Evolutionary conservation across 805 yeast genomes (phyloP).

Genomic region (Kluyveromyces dobzhanskii): DNA sequence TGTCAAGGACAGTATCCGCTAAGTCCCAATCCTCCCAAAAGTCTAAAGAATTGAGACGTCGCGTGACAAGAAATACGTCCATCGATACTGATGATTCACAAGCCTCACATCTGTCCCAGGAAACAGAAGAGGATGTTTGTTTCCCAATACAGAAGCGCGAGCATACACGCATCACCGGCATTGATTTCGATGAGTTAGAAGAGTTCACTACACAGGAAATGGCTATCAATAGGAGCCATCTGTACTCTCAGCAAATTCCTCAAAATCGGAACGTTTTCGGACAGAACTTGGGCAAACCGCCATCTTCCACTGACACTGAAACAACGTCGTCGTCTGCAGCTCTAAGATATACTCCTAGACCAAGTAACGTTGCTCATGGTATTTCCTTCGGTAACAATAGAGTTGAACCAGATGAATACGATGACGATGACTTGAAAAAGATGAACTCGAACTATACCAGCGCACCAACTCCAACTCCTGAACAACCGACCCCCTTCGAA

Average conservation of each 20-base stretch:
- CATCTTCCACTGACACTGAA: conserved; percentile 30
- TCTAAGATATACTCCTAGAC: conserved; percentile 50
- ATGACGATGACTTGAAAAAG: conserved; percentile 3
- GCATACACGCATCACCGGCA: conserved; percentile 57
- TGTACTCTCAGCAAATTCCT: background rate
- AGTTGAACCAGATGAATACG: conserved; percentile 27
- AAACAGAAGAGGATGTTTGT: conserved; percentile 96
- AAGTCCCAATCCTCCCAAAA: conserved; percentile 20
- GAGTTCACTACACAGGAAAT: conserved; percentile 40
- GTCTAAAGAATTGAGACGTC: conserved; percentile 28
- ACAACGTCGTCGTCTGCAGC: conserved; percentile 42
- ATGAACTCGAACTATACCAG: conserved; percentile 2
- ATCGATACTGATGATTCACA: conserved; percentile 64
- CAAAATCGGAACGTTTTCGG: background rate
- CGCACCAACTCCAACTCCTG: background rate
- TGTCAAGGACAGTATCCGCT: conserved; percentile 7
- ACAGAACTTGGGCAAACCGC: conserved; percentile 3
- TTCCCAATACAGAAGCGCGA: conserved; percentile 76
- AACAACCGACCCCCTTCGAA: conserved; percentile 5
- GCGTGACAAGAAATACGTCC: conserved; percentile 25
- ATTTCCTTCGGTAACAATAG: conserved; percentile 35
- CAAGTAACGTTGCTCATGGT: conserved; percentile 14
- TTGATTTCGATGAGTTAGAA: conserved; percentile 86
- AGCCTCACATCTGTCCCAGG: conserved; percentile 73
- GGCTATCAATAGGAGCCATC: background rate